A percentile compares a stretch with the other conserved stretches of the same genome.
These are phyloP conservation scores for Rubia yunnanensis DNA, from an alignment of 257 asterid genomes.

Conservation along the genomic window DNA sequence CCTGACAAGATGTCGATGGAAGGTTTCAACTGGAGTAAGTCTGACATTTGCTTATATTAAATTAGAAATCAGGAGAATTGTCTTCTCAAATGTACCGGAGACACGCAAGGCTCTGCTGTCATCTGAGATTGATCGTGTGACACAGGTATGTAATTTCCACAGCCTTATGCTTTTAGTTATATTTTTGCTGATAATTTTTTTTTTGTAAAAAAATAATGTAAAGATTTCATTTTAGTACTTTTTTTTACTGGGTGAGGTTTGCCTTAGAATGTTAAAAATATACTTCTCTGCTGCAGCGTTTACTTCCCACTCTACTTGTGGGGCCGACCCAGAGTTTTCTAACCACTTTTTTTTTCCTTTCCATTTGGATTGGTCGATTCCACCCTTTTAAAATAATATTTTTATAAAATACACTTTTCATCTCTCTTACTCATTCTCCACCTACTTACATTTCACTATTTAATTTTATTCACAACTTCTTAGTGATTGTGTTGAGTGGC, in stretches of 20 bases:
- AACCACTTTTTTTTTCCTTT: no score
- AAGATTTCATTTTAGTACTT: background rate
- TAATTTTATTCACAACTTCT: no score
- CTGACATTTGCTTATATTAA: constrained; percentile 20
- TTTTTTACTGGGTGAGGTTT: background rate
- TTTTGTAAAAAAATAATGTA: background rate
- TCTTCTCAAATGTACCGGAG: constrained; percentile 81
- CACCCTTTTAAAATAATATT: no score
- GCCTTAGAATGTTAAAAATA: background rate
- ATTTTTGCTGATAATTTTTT: background rate
- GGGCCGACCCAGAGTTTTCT: no score
- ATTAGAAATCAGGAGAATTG: constrained; percentile 71
- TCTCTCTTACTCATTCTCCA: background rate
- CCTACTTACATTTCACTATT: no score
- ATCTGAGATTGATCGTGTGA: constrained; percentile 78
- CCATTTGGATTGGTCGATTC: no score
- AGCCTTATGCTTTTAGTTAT: background rate
- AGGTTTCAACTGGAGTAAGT: constrained; percentile 1
- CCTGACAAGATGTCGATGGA: background rate
- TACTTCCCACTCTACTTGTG: no score
- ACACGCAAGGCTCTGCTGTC: constrained; percentile 63
- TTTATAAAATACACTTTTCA: background rate
- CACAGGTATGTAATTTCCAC: constrained; percentile 45
- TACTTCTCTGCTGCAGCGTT: no score
- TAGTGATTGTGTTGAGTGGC: background rate